Evolutionary conservation across 305 asterid species (phyloP).

Genomic region (Fraxinus ornus): DNA sequence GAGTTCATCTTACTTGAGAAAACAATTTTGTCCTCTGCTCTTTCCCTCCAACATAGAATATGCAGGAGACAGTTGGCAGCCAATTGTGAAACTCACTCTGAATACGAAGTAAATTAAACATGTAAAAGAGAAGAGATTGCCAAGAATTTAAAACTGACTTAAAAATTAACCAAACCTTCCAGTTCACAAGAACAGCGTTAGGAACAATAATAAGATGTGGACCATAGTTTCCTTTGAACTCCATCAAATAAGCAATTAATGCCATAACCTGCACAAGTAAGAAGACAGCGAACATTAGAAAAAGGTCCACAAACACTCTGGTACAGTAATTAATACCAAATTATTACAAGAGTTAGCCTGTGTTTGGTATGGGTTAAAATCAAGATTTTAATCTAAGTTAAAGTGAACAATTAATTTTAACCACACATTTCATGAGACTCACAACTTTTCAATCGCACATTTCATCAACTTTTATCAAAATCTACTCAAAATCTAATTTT

Average conservation of each 20-base stretch:
- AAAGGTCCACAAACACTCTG: conserved; percentile 10
- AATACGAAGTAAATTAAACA: conserved; percentile 36
- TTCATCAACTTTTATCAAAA: not conserved
- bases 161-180: conserved; percentile 68
- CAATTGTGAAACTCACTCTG: conserved; percentile 91
- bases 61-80: conserved; percentile 89
- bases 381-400: not conserved
- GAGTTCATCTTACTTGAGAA: conserved; percentile 67
- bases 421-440: not conserved
- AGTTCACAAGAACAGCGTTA: conserved; percentile 98
- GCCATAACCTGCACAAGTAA: conserved; percentile 79
- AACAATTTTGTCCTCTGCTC: conserved; percentile 88
- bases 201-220: conserved; percentile 99
- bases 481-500: not conserved
- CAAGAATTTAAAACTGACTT: conserved; percentile 12
- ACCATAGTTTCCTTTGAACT: conserved; percentile 98
- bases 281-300: conserved; percentile 9
- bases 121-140: conserved; percentile 18
- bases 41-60: conserved; percentile 86
- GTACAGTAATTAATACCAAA: conserved; percentile 7
- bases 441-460: not conserved
- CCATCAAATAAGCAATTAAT: conserved; percentile 94
- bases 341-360: conserved; percentile 6
- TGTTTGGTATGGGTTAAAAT: not conserved
- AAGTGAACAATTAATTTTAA: not conserved